Evolutionary conservation across 257 asterid genomes (phyloP).

Genomic region (Agastache rugosa): DNA sequence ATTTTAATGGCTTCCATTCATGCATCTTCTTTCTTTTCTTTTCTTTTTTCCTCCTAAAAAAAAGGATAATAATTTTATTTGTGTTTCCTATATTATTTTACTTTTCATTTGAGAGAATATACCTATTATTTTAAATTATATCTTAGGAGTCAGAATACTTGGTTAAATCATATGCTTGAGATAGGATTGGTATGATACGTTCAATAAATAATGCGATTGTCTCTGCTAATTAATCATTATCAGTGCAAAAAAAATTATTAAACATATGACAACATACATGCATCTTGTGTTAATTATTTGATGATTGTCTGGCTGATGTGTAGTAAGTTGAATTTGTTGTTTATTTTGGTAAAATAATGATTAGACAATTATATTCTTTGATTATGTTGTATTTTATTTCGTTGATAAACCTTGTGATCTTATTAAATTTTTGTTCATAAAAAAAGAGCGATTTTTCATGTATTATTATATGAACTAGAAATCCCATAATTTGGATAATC

Average conservation of each 20-base stretch:
- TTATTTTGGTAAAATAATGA: slow-evolving; percentile 29
- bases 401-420: not conserved
- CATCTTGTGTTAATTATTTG: slow-evolving; percentile 36
- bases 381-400: not conserved
- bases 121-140: slow-evolving; percentile 19
- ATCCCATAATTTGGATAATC: slow-evolving; percentile 23
- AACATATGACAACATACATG: slow-evolving; percentile 28
- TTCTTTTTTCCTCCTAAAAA: not conserved
- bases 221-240: slow-evolving; percentile 34
- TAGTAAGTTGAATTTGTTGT: slow-evolving; percentile 30
- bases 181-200: slow-evolving; percentile 13
- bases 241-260: not conserved
- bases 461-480: not conserved
- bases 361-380: slow-evolving; percentile 6
- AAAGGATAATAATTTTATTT: not conserved
- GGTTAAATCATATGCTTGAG: not conserved
- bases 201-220: slow-evolving; percentile 32
- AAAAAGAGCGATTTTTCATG: not conserved
- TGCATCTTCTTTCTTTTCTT: slow-evolving; percentile 19
- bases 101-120: not conserved
- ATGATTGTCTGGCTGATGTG: slow-evolving; percentile 34
- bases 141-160: slow-evolving; percentile 6
- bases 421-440: not conserved
- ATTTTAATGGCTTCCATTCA: slow-evolving; percentile 31
- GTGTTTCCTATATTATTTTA: not conserved